phyloP scores from a whole-genome alignment of 371 early-diverging fungal genomes.

The Haplosporangium sp. region DNA sequence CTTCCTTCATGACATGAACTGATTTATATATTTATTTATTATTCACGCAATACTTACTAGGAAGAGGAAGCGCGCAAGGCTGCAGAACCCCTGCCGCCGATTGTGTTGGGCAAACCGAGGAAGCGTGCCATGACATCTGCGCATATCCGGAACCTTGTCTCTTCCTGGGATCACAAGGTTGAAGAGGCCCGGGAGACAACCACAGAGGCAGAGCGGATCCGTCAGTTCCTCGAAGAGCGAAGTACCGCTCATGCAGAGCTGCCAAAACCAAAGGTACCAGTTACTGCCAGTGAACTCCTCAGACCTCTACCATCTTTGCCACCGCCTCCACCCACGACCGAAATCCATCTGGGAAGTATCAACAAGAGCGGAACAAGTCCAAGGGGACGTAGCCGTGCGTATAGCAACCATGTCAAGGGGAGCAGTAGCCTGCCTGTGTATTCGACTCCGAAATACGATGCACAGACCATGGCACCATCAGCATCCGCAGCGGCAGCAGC shows the following conservation, averaged over 20 bases:
- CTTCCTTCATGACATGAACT: not conserved
- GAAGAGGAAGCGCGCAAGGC: slow-evolving; percentile 50
- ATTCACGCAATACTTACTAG: slow-evolving; percentile 4
- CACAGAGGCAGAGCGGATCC: slow-evolving; percentile 34
- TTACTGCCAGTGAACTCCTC: slow-evolving; percentile 35
- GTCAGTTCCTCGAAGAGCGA: slow-evolving; percentile 41
- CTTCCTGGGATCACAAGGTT: slow-evolving; percentile 54
- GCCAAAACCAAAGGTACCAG: slow-evolving; percentile 36
- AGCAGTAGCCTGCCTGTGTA: too few relatives aligned
- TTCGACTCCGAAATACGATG: too few relatives aligned
- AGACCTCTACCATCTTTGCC: slow-evolving; percentile 43
- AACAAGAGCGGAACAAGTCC: not conserved
- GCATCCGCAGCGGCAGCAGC: too few relatives aligned
- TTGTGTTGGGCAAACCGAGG: slow-evolving; percentile 48
- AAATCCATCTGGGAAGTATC: not conserved
- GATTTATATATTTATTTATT: not conserved
- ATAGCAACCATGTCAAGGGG: too few relatives aligned
- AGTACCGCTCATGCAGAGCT: slow-evolving; percentile 49
- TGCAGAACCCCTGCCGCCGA: slow-evolving; percentile 45
- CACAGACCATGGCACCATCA: not conserved
- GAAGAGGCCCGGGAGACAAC: slow-evolving; percentile 44
- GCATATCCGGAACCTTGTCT: slow-evolving; percentile 50
- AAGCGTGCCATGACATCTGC: slow-evolving; percentile 50
- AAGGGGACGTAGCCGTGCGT: not conserved
- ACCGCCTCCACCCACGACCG: slow-evolving; percentile 25